Percentiles rank a stretch among this genome's conserved stretches.
Evolutionary conservation across 371 early-diverging fungal genomes (phyloP).

Genomic region (Apophysomyces ossiformis): DNA sequence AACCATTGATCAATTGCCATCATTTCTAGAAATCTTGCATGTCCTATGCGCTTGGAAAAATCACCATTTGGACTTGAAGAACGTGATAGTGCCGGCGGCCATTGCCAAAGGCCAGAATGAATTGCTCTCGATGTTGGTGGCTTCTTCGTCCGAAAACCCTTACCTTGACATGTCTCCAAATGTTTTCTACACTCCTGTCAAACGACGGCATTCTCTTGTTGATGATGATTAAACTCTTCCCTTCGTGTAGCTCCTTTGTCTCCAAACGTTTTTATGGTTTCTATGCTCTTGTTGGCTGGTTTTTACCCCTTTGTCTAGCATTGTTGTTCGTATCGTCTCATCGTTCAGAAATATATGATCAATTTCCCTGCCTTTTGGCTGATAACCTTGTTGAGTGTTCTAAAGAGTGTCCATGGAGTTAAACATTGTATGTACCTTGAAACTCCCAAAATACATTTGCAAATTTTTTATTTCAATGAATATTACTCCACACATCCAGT

Average conservation of each 20-base stretch:
- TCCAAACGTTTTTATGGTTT: neutral
- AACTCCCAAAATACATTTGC: no score
- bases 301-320: neutral
- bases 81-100: neutral
- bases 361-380: neutral
- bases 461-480: no score
- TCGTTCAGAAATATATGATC: neutral
- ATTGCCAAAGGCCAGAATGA: neutral
- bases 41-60: constrained; percentile 7
- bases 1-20: neutral
- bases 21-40: constrained; percentile 1
- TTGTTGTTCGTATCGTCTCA: neutral
- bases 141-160: neutral
- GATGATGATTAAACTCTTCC: neutral
- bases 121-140: constrained; percentile 1
- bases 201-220: neutral
- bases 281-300: neutral
- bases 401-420: neutral
- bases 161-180: neutral
- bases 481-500: no score
- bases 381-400: neutral
- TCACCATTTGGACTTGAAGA: constrained; percentile 2
- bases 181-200: neutral
- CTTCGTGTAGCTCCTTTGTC: neutral
- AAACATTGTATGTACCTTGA: neutral